Percentiles rank a stretch among this genome's conserved stretches.
Evolutionary conservation across 441 rosid genomes (phyloP).

Genomic region (Eutrema salsugineum): DNA sequence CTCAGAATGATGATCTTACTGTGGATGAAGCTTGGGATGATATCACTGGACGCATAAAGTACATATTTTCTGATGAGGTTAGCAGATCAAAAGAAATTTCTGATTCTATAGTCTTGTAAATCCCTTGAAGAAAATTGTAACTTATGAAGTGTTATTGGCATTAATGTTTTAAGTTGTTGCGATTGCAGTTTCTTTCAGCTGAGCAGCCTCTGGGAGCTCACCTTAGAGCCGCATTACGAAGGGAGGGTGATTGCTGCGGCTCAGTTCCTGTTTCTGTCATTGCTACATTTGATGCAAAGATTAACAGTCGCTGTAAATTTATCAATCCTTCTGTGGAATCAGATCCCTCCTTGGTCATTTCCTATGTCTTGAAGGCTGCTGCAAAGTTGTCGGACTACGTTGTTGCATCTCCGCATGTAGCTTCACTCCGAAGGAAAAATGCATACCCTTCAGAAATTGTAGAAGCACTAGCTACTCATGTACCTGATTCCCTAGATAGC

Average conservation of each 20-base stretch:
- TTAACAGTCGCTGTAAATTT: slow-evolving; percentile 57
- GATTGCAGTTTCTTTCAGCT: slow-evolving; percentile 63
- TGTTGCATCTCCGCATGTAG: slow-evolving; percentile 41
- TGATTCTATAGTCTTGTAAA: not conserved
- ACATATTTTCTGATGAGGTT: slow-evolving; percentile 82
- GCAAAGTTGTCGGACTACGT: slow-evolving; percentile 45
- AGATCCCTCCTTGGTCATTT: slow-evolving; percentile 54
- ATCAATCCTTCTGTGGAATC: slow-evolving; percentile 66
- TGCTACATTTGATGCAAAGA: slow-evolving; percentile 69
- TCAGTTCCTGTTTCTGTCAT: slow-evolving; percentile 76
- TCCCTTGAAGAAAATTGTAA: not conserved
- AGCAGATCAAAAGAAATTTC: slow-evolving; percentile 20
- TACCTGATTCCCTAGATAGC: slow-evolving; percentile 34
- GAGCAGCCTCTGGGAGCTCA: slow-evolving; percentile 77
- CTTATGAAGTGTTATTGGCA: not conserved
- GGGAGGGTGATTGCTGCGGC: slow-evolving; percentile 62
- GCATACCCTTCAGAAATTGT: slow-evolving; percentile 48
- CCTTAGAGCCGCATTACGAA: slow-evolving; percentile 67
- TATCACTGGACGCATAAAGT: slow-evolving; percentile 47
- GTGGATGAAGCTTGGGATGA: slow-evolving; percentile 68
- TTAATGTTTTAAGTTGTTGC: not conserved
- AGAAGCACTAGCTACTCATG: slow-evolving; percentile 42
- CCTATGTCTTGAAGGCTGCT: slow-evolving; percentile 69
- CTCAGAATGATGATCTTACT: slow-evolving; percentile 43
- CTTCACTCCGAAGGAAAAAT: slow-evolving; percentile 55